A percentile compares a stretch with the other conserved stretches of the same genome.
Conservation (phyloP, 192 early-diverging fungal species). For the Coemansia sp. region DNA sequence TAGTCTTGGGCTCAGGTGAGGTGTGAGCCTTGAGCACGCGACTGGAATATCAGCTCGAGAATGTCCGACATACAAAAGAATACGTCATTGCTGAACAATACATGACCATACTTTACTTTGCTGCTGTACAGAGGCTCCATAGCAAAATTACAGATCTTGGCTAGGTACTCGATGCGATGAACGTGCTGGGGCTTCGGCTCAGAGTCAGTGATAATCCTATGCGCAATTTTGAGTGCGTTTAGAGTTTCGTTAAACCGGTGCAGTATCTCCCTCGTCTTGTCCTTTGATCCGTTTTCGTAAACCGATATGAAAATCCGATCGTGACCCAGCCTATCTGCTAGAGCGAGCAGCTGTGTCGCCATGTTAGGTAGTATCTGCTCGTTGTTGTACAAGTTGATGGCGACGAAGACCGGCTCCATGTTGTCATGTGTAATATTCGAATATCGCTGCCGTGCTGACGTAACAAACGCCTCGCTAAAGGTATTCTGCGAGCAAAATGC, state of each 20-base stretch:
- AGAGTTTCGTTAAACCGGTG: slow-evolving; percentile 17
- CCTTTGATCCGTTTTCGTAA: slow-evolving; percentile 54
- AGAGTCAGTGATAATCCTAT: slow-evolving; percentile 35
- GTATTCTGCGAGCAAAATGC: slow-evolving; percentile 19
- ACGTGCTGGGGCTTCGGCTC: too few species aligned
- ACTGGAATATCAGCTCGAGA: slow-evolving; percentile 54
- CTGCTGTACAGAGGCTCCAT: slow-evolving; percentile 39
- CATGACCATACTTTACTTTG: slow-evolving; percentile 17
- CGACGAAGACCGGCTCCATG: slow-evolving; percentile 24
- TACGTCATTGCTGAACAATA: slow-evolving; percentile 55
- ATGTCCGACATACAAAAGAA: slow-evolving; percentile 55
- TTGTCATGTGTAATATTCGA: neutral
- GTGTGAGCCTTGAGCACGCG: slow-evolving; percentile 44
- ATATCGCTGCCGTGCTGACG: slow-evolving; percentile 21
- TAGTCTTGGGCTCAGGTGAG: slow-evolving; percentile 56
- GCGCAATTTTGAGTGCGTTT: slow-evolving; percentile 19
- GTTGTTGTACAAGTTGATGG: slow-evolving; percentile 48
- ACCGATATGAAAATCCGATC: slow-evolving; percentile 44
- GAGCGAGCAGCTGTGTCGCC: slow-evolving; percentile 31
- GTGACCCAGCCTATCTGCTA: slow-evolving; percentile 40
- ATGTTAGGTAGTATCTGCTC: slow-evolving; percentile 51
- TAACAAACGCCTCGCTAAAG: slow-evolving; percentile 17
- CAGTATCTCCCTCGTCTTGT: slow-evolving; percentile 45
- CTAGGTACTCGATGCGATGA: slow-evolving; percentile 48
- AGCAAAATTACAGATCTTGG: slow-evolving; percentile 50